phyloP scores from a whole-genome alignment of 768 basidiomycete species.

The Xerocomellus amylosporus region DNA sequence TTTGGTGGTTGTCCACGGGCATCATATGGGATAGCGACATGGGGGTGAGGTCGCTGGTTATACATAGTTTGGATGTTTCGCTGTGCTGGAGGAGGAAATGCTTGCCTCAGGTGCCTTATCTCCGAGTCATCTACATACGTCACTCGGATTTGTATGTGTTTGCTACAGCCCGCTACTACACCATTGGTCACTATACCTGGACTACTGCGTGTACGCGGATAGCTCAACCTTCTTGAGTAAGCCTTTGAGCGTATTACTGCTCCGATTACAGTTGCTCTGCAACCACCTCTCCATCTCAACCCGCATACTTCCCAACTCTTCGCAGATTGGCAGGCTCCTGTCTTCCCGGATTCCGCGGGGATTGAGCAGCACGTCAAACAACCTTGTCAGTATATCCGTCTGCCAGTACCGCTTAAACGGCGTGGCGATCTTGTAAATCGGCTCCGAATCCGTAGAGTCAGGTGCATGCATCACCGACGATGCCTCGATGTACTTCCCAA shows the following conservation, averaged over 20 bases:
- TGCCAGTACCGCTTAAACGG: constrained; percentile 97
- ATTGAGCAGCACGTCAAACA: constrained; percentile 89
- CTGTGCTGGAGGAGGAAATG: not conserved
- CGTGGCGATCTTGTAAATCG: constrained; percentile 62
- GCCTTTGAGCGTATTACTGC: constrained; percentile 75
- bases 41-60: constrained; percentile 34
- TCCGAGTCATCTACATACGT: constrained; percentile 13
- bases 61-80: constrained; percentile 19
- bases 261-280: constrained; percentile 81
- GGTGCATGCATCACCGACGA: constrained; percentile 45
- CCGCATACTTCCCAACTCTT: constrained; percentile 63
- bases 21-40: constrained; percentile 39
- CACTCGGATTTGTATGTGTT: constrained; percentile 19
- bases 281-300: constrained; percentile 88
- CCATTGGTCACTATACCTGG: no score
- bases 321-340: constrained; percentile 65
- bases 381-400: constrained; percentile 72
- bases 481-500: constrained; percentile 91
- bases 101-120: constrained; percentile 12
- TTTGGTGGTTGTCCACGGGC: constrained; percentile 33
- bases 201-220: constrained; percentile 36
- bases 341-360: constrained; percentile 58
- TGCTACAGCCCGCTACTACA: not conserved
- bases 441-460: constrained; percentile 30
- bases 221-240: constrained; percentile 80